Conservation (phyloP, 2,329 filamentous ascomycete species). For the Aspergillus niger region DNA sequence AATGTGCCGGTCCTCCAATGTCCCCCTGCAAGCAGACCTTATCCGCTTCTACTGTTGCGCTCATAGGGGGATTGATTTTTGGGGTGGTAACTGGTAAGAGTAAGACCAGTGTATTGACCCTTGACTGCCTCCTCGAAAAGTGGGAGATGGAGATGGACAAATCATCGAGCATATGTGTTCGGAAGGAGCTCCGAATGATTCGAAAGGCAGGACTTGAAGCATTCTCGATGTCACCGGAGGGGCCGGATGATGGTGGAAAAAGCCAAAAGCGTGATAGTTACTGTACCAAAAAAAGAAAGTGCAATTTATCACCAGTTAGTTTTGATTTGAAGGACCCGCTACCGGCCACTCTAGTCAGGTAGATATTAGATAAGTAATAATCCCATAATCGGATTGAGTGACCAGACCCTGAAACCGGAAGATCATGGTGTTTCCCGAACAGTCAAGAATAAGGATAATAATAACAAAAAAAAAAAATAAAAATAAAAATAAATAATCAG, state of each 20-base stretch:
- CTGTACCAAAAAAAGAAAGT: background rate
- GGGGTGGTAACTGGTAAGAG: too few relatives aligned
- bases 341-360: background rate
- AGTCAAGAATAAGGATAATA: background rate
- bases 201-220: background rate
- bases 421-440: background rate
- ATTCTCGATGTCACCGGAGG: background rate
- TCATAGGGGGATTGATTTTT: too few relatives aligned
- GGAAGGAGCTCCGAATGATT: background rate
- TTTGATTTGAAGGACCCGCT: background rate
- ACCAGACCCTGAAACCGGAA: constrained; percentile 11
- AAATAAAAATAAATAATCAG: too few relatives aligned
- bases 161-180: background rate
- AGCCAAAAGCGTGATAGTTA: background rate
- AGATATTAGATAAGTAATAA: background rate
- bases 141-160: background rate
- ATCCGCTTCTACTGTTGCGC: too few relatives aligned
- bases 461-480: background rate
- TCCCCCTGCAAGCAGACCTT: too few relatives aligned
- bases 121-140: background rate
- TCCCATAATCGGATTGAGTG: background rate
- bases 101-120: background rate
- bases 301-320: background rate
- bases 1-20: too few relatives aligned
- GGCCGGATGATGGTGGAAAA: background rate